phyloP scores from a whole-genome alignment of 2,329 filamentous ascomycete genomes.

The Aspergillus brunneoviolaceus region DNA sequence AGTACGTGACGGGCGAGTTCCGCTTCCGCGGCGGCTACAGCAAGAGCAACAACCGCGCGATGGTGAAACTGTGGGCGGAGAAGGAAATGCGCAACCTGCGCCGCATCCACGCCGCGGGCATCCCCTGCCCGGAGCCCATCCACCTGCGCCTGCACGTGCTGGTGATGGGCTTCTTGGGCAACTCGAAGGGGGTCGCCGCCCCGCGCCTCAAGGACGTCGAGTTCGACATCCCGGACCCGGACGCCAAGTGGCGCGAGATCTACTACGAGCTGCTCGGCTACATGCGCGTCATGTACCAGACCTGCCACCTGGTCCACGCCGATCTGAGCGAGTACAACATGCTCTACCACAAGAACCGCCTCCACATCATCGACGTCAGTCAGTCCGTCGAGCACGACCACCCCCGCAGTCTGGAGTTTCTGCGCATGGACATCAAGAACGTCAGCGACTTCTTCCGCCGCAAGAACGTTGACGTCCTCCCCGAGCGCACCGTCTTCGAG shows the following conservation, averaged over 20 bases:
- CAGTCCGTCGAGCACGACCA: constrained; percentile 98
- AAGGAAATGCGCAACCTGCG: constrained; percentile 96
- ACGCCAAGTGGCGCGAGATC: constrained; percentile 70
- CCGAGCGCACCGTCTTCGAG: constrained; percentile 76
- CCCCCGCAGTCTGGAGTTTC: constrained; percentile 84
- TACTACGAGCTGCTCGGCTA: constrained; percentile 83
- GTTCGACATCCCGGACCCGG: constrained; percentile 65
- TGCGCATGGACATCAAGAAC: constrained; percentile 99
- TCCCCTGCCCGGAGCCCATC: constrained; percentile 86
- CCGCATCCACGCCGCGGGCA: constrained; percentile 77
- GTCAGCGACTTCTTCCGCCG: constrained; percentile 87
- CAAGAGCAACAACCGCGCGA: constrained; percentile 91
- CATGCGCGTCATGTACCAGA: constrained; percentile 92
- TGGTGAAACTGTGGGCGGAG: constrained; percentile 98
- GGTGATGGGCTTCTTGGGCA: constrained; percentile 90
- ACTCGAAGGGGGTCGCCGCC: constrained; percentile 81
- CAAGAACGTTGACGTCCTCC: constrained; percentile 76
- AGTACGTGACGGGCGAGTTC: constrained; percentile 93
- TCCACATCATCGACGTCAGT: constrained; percentile 96
- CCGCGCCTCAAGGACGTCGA: constrained; percentile 86
- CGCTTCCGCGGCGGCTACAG: constrained; percentile 88
- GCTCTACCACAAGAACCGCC: constrained; percentile 75
- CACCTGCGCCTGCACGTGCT: constrained; percentile 90
- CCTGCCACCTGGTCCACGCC: constrained; percentile 87
- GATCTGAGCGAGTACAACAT: constrained; percentile 99